Evolutionary conservation across 2,329 filamentous ascomycete species (phyloP).

Genomic region (Zasmidium angulare): DNA sequence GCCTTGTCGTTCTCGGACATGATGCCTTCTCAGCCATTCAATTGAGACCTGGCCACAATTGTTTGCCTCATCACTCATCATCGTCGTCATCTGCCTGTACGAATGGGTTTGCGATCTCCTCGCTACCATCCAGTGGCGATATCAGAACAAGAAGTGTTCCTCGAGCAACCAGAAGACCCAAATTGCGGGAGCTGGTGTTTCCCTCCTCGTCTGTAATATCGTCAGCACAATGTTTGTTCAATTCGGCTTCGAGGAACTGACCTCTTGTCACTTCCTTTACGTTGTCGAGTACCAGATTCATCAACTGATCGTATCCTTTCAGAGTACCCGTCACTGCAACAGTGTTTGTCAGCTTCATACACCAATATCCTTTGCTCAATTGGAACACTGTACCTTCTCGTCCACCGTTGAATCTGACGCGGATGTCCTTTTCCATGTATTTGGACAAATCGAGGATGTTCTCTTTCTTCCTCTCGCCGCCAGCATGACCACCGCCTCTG

Average conservation of each 20-base stretch:
- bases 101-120: conserved; percentile 95
- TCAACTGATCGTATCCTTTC: conserved; percentile 94
- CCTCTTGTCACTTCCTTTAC: conserved; percentile 87
- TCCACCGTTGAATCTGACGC: conserved; percentile 94
- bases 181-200: conserved; percentile 75
- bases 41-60: not conserved
- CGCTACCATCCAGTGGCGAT: conserved; percentile 89
- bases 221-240: not conserved
- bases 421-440: conserved; percentile 96
- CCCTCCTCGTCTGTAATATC: conserved; percentile 76
- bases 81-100: conserved; percentile 65
- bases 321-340: conserved; percentile 75
- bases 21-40: too few relatives aligned
- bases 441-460: conserved; percentile 94
- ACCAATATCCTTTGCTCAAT: too few relatives aligned
- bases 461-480: conserved; percentile 75
- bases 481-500: conserved; percentile 33
- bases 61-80: conserved; percentile 1
- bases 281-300: conserved; percentile 96
- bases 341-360: conserved; percentile 3
- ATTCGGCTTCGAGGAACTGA: conserved; percentile 43
- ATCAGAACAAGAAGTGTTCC: conserved; percentile 92
- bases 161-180: conserved; percentile 85
- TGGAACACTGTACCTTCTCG: conserved; percentile 89
- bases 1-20: too few relatives aligned